Conservation (phyloP, 2,329 filamentous ascomycete genomes). For the Fusarium sulawesiense region DNA sequence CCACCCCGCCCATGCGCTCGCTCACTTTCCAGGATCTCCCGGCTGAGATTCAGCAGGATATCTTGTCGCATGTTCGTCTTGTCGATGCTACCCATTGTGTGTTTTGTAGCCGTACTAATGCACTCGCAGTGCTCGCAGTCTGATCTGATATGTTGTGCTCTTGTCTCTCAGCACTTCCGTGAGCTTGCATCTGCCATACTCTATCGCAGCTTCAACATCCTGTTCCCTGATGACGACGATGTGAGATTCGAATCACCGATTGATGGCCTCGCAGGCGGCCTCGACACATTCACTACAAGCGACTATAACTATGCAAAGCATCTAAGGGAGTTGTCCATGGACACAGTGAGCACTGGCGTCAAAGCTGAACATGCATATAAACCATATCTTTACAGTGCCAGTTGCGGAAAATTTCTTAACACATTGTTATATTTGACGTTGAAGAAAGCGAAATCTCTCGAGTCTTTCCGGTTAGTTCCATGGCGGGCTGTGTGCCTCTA, state of each 20-base stretch:
- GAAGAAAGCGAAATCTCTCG: constrained; percentile 65
- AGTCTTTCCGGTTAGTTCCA: constrained; percentile 64
- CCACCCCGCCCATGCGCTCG: constrained; percentile 28
- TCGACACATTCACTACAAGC: constrained; percentile 72
- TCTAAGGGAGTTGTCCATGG: constrained; percentile 66
- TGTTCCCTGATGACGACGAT: constrained; percentile 71
- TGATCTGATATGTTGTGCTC: constrained; percentile 67
- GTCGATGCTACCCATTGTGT: neutral
- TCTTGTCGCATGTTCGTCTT: constrained; percentile 58
- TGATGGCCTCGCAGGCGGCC: constrained; percentile 66
- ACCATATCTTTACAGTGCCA: constrained; percentile 64
- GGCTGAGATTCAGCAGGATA: constrained; percentile 61
- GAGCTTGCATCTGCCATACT: constrained; percentile 68
- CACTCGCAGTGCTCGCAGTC: constrained; percentile 59
- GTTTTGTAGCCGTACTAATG: constrained; percentile 8
- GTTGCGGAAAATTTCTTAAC: constrained; percentile 73
- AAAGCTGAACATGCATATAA: constrained; percentile 67
- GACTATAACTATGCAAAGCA: constrained; percentile 72
- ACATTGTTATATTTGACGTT: constrained; percentile 68
- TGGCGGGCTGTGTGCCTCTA: neutral
- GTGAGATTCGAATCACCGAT: constrained; percentile 63
- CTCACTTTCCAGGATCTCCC: constrained; percentile 58
- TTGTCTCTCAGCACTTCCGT: constrained; percentile 68
- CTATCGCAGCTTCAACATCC: constrained; percentile 69
- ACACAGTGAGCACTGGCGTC: constrained; percentile 63